Conservation (phyloP, 1,284 basidiomycete species). For the Mycosarcoma mackinlayi region DNA sequence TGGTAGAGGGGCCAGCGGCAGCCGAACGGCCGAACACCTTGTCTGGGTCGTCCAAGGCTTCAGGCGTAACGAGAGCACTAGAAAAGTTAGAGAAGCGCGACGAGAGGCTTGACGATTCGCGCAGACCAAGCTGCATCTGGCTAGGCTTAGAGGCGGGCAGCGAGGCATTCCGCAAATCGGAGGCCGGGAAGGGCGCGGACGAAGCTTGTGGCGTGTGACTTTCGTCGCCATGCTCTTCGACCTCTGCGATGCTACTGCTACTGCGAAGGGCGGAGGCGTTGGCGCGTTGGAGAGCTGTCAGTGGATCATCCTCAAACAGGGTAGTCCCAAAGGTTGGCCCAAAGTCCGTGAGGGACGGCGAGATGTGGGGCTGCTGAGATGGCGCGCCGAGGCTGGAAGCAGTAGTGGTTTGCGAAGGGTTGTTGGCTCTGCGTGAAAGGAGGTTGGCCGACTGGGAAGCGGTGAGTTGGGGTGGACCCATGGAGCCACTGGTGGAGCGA, state of each 20-base stretch:
- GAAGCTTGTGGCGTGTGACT: slow-evolving; percentile 23
- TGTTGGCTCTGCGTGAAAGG: slow-evolving; percentile 7
- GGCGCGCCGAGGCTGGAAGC: neutral
- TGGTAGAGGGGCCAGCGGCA: slow-evolving; percentile 1
- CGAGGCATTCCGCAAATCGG: slow-evolving; percentile 6
- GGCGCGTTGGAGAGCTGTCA: slow-evolving; percentile 1
- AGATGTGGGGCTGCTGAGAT: slow-evolving; percentile 19
- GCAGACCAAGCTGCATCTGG: slow-evolving; percentile 39
- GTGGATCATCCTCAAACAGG: slow-evolving; percentile 25
- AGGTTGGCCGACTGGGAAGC: slow-evolving; percentile 27
- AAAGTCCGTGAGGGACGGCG: slow-evolving; percentile 45
- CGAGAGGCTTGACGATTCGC: slow-evolving; percentile 38
- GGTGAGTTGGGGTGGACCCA: slow-evolving; percentile 37
- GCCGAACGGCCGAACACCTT: slow-evolving; percentile 28
- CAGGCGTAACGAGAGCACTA: slow-evolving; percentile 44
- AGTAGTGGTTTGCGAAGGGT: neutral
- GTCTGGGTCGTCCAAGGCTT: slow-evolving; percentile 27
- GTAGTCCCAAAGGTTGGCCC: slow-evolving; percentile 37
- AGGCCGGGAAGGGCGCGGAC: slow-evolving; percentile 24
- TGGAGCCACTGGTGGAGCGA: slow-evolving; percentile 33
- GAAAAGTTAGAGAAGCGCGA: slow-evolving; percentile 59
- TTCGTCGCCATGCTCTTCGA: slow-evolving; percentile 27
- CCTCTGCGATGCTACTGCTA: slow-evolving; percentile 34
- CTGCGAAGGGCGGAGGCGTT: slow-evolving; percentile 9
- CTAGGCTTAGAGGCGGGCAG: slow-evolving; percentile 11